These are phyloP conservation scores for Pythium pyrilobum DNA, from an alignment of 352 stramenopile genomes.

Conservation along the genomic window DNA sequence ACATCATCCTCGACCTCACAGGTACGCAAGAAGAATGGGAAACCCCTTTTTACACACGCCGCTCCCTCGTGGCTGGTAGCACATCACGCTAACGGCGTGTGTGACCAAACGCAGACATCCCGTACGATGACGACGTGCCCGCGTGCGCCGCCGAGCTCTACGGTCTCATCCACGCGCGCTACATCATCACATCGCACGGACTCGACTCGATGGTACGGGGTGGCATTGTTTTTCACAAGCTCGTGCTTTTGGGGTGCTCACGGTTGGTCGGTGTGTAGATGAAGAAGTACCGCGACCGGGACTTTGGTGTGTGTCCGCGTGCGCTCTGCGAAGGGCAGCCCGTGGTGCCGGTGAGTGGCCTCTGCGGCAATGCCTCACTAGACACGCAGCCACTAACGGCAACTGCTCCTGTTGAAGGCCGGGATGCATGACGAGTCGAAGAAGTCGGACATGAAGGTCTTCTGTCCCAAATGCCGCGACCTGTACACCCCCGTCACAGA, in stretches of 20 bases:
- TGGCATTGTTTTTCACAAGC: neutral
- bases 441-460: constrained; percentile 90
- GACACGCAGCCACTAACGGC: neutral
- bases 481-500: constrained; percentile 82
- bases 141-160: constrained; percentile 87
- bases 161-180: constrained; percentile 85
- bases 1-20: constrained; percentile 91
- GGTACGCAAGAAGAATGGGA: constrained; percentile 24
- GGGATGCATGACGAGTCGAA: constrained; percentile 86
- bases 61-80: no score
- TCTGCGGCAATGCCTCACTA: neutral
- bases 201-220: constrained; percentile 78
- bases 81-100: no score
- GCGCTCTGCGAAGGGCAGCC: constrained; percentile 79
- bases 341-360: constrained; percentile 64
- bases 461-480: constrained; percentile 86
- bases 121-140: constrained; percentile 85
- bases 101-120: constrained; percentile 49
- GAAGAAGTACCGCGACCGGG: constrained; percentile 87
- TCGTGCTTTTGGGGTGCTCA: neutral
- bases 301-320: constrained; percentile 84
- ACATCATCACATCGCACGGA: constrained; percentile 87
- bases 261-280: constrained; percentile 31
- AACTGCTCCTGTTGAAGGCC: constrained; percentile 30
- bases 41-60: no score